A percentile compares a stretch with the other conserved stretches of the same genome.
Evolutionary conservation across 257 asterid genomes (phyloP).

Genomic region (Solanum habrochaites): DNA sequence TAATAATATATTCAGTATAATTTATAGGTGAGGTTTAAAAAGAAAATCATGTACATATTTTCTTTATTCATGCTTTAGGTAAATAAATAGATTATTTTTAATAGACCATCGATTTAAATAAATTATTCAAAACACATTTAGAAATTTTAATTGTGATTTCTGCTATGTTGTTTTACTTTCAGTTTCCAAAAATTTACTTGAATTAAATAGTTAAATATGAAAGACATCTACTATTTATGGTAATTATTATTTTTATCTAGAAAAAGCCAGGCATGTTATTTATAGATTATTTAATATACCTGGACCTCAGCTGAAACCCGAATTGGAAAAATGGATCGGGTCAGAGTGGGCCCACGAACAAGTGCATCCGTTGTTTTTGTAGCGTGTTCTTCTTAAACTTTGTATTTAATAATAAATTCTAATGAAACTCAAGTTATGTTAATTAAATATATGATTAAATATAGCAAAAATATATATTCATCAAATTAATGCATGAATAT

Average conservation of each 20-base stretch:
- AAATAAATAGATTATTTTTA: fast-evolving
- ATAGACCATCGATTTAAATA: neutral
- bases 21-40: fast-evolving
- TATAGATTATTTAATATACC: neutral
- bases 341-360: constrained; percentile 11
- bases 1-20: neutral
- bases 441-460: neutral
- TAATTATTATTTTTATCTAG: neutral
- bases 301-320: neutral
- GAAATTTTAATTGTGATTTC: neutral
- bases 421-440: neutral
- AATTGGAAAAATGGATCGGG: neutral
- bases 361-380: neutral
- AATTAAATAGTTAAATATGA: neutral
- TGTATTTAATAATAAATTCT: neutral
- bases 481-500: neutral
- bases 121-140: neutral
- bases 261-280: neutral
- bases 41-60: fast-evolving
- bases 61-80: fast-evolving
- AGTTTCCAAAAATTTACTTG: neutral
- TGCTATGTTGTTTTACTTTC: neutral
- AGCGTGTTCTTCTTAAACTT: neutral
- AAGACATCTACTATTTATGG: neutral
- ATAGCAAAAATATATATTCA: neutral